phyloP scores from a whole-genome alignment of 352 stramenopile species.

The Blastocystis sp. region DNA sequence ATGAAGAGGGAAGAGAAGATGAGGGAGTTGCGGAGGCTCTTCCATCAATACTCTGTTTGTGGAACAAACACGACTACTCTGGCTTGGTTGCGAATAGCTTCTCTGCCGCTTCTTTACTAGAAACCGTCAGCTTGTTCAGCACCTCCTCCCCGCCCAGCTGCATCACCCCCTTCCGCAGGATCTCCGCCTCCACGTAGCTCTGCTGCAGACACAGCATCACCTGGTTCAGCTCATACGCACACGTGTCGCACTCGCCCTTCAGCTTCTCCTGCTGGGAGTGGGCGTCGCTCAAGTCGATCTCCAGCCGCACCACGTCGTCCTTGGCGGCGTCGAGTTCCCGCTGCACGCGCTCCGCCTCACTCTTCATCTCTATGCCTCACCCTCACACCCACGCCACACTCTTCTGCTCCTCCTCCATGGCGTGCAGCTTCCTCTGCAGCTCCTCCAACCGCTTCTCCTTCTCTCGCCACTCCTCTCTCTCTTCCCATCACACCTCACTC shows the following conservation, averaged over 20 bases:
- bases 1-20: conserved; percentile 3
- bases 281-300: conserved; percentile 50
- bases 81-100: conserved; percentile 31
- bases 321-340: conserved; percentile 1
- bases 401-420: neutral
- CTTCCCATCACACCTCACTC: neutral
- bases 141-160: conserved; percentile 60
- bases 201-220: conserved; percentile 49
- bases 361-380: conserved; percentile 11
- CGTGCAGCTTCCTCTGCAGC: neutral
- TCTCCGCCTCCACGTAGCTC: conserved; percentile 56
- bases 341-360: neutral
- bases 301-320: conserved; percentile 28
- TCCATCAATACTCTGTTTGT: conserved; percentile 1
- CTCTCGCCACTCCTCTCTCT: neutral
- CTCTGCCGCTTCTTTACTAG: conserved; percentile 35
- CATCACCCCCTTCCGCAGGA: conserved; percentile 54
- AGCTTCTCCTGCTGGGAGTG: conserved; percentile 10
- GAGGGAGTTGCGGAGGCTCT: neutral
- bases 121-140: conserved; percentile 34
- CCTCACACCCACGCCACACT: neutral
- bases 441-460: conserved; percentile 30
- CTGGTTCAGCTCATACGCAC: conserved; percentile 21
- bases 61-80: neutral
- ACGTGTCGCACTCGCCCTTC: conserved; percentile 3